Percentiles rank a stretch among this genome's conserved stretches.
These are phyloP conservation scores for Cyclotella atomus DNA, from an alignment of 108 stramenopile species.

Conservation along the genomic window DNA sequence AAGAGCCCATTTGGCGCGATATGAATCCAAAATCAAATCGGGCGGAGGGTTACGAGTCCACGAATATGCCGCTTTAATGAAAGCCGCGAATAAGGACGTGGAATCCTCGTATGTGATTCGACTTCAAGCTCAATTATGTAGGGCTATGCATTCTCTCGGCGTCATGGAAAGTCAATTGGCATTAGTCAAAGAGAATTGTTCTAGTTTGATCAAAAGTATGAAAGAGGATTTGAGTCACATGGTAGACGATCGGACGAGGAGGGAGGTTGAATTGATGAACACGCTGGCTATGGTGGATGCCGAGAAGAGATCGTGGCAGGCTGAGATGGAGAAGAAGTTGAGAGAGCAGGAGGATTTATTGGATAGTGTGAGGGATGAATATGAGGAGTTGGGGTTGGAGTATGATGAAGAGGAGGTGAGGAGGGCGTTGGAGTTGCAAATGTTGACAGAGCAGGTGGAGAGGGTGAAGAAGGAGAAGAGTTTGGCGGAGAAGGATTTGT, in stretches of 20 bases:
- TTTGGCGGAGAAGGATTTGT: conserved; percentile 61
- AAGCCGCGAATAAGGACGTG: conserved; percentile 25
- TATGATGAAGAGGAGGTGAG: conserved; percentile 49
- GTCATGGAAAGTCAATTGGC: conserved; percentile 82
- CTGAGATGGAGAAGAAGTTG: conserved; percentile 59
- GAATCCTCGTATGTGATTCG: conserved; percentile 72
- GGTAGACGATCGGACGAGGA: conserved; percentile 64
- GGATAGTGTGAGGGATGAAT: conserved; percentile 52
- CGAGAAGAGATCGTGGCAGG: conserved; percentile 54
- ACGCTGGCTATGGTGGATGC: conserved; percentile 64
- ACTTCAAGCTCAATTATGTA: conserved; percentile 84
- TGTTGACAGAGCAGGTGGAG: conserved; percentile 51
- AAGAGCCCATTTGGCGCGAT: conserved; percentile 21
- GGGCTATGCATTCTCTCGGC: conserved; percentile 84
- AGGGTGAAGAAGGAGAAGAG: conserved; percentile 54
- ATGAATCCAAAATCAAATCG: conserved; percentile 33
- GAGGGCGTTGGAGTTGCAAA: conserved; percentile 51
- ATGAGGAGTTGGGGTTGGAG: conserved; percentile 47
- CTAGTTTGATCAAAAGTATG: conserved; percentile 49
- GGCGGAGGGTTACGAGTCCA: conserved; percentile 40
- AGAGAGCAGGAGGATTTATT: conserved; percentile 55
- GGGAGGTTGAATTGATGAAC: conserved; percentile 82
- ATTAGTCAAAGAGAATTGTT: conserved; percentile 52
- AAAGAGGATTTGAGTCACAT: conserved; percentile 58
- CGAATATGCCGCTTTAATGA: conserved; percentile 46